These are phyloP conservation scores for Lentinula novae-zelandiae DNA, from an alignment of 1,284 basidiomycete species.

Conservation along the genomic window DNA sequence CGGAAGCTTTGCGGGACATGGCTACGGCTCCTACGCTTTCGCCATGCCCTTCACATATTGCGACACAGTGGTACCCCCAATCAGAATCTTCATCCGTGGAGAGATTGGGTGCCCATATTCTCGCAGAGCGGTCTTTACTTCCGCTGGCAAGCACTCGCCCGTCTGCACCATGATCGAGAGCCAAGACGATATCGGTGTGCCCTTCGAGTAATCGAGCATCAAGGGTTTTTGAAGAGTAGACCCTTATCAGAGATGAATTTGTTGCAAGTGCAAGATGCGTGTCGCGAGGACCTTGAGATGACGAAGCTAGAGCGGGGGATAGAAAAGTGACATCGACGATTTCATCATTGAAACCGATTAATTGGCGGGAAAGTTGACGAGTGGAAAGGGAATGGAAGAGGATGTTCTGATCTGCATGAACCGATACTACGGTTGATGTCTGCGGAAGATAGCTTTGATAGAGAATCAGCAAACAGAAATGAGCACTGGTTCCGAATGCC, in stretches of 20 bases:
- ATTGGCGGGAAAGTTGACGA: slow-evolving; percentile 68
- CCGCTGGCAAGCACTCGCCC: slow-evolving; percentile 83
- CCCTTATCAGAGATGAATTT: slow-evolving; percentile 88
- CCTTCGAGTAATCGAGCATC: slow-evolving; percentile 84
- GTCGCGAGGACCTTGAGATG: slow-evolving; percentile 34
- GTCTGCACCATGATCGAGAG: slow-evolving; percentile 68
- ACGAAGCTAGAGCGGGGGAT: slow-evolving; percentile 30
- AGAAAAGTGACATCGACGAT: slow-evolving; percentile 89
- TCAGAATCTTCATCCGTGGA: slow-evolving; percentile 18
- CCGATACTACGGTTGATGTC: slow-evolving; percentile 71
- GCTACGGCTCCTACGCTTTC: slow-evolving; percentile 93
- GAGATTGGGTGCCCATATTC: slow-evolving; percentile 75
- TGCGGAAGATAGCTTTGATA: slow-evolving; percentile 61
- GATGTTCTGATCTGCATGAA: slow-evolving; percentile 97
- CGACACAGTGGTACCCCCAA: slow-evolving; percentile 79
- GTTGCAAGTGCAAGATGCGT: slow-evolving; percentile 90
- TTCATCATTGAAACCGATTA: slow-evolving; percentile 98
- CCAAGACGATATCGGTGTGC: slow-evolving; percentile 90
- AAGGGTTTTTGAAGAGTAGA: slow-evolving; percentile 74
- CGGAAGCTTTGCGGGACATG: slow-evolving; percentile 52
- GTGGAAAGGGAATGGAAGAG: slow-evolving; percentile 78
- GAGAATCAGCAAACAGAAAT: slow-evolving; percentile 19
- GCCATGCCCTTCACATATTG: slow-evolving; percentile 89
- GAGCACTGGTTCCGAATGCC: slow-evolving; percentile 27
- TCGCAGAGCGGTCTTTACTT: slow-evolving; percentile 87